Conservation (phyloP, 352 stramenopile species). For the Phytophthora cactorum region DNA sequence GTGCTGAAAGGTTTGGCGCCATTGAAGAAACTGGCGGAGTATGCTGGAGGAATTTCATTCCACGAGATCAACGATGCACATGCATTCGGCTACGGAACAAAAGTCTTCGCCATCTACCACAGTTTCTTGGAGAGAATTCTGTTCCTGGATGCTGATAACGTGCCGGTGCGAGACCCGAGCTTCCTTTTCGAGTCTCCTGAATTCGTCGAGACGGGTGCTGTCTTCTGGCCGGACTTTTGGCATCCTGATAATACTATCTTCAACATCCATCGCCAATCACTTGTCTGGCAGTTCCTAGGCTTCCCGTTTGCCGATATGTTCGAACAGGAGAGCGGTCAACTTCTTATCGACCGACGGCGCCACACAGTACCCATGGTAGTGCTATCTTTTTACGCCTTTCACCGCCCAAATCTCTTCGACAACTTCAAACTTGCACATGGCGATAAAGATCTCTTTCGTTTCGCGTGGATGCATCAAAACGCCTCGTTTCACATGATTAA, state of each 20-base stretch:
- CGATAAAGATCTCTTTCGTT: constrained; percentile 64
- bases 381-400: too few relatives aligned
- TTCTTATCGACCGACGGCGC: constrained; percentile 54
- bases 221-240: constrained; percentile 79
- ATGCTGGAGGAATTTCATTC: constrained; percentile 33
- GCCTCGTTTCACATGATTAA: constrained; percentile 62
- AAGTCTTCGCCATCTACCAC: constrained; percentile 55
- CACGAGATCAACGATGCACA: constrained; percentile 41
- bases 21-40: constrained; percentile 26
- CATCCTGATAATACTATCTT: constrained; percentile 70
- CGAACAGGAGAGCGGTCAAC: constrained; percentile 68
- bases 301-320: constrained; percentile 60
- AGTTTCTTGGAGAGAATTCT: constrained; percentile 49
- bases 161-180: constrained; percentile 52
- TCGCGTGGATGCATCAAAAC: constrained; percentile 60
- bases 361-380: constrained; percentile 6
- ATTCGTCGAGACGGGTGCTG: constrained; percentile 45
- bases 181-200: constrained; percentile 51
- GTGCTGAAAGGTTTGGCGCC: constrained; percentile 8
- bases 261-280: constrained; percentile 59
- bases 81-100: constrained; percentile 55
- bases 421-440: constrained; percentile 47
- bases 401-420: too few relatives aligned
- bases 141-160: constrained; percentile 66
- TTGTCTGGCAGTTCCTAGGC: constrained; percentile 61